Conservation (phyloP, 139 green algal species). For the Auxenochlorella pyrenoidosa region DNA sequence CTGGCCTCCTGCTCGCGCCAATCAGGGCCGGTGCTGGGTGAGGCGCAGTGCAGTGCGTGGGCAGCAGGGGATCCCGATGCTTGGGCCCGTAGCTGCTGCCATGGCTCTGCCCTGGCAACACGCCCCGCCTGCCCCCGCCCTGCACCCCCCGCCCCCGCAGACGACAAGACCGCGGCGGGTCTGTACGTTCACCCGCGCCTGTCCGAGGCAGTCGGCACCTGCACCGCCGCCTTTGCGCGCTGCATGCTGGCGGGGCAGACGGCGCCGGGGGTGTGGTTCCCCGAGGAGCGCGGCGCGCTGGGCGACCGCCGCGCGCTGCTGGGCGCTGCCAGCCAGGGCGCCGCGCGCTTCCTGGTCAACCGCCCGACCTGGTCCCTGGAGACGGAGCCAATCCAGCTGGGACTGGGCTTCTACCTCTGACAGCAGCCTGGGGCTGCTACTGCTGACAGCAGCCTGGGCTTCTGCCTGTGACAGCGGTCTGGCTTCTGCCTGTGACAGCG, state of each 20-base stretch:
- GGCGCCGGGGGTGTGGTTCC: conserved; percentile 93
- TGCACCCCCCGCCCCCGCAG: conserved; percentile 11
- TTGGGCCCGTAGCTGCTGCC: too few species aligned
- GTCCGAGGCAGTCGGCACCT: conserved; percentile 72
- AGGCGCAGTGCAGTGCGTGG: too few species aligned
- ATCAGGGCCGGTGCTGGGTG: too few species aligned
- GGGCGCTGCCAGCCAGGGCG: conserved; percentile 65
- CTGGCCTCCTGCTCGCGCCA: too few species aligned
- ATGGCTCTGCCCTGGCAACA: too few species aligned
- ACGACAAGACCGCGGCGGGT: conserved; percentile 76
- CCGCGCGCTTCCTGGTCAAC: conserved; percentile 77
- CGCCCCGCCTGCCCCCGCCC: background rate
- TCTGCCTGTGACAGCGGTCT: too few species aligned
- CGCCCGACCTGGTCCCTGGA: conserved; percentile 67
- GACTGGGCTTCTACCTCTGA: conserved; percentile 67
- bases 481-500: too few species aligned
- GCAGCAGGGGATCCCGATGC: too few species aligned
- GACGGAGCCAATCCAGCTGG: conserved; percentile 75
- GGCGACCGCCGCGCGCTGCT: conserved; percentile 55
- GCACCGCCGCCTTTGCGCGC: conserved; percentile 75
- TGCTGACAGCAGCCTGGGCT: too few species aligned
- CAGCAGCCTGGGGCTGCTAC: too few species aligned
- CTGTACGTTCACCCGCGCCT: conserved; percentile 89
- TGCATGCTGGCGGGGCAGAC: conserved; percentile 83
- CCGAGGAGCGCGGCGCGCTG: conserved; percentile 86